Conservation (phyloP, 208 protist species). For the Trichomonas tenax region DNA sequence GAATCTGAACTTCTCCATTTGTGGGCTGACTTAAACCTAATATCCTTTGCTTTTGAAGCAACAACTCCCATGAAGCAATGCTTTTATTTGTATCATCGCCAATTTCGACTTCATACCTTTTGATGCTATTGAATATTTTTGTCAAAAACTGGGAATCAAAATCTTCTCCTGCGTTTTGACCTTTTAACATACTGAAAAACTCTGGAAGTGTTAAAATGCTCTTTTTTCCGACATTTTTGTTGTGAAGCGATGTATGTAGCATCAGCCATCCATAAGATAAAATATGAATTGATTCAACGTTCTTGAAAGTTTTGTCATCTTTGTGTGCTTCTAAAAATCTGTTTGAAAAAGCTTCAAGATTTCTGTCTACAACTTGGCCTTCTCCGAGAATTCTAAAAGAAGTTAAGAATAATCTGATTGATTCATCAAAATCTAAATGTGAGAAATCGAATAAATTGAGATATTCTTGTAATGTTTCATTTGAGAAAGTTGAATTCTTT, state of each 20-base stretch:
- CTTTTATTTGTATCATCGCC: neutral
- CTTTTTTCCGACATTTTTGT: neutral
- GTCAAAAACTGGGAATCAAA: slow-evolving; percentile 1
- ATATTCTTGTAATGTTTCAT: neutral
- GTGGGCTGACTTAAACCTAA: neutral
- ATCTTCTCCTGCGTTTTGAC: slow-evolving; percentile 1
- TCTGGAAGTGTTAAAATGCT: neutral
- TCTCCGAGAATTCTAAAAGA: slow-evolving; percentile 1
- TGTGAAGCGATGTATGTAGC: neutral
- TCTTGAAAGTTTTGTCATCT: neutral
- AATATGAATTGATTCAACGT: neutral
- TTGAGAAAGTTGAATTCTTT: neutral
- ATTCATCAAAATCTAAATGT: neutral
- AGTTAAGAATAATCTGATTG: neutral
- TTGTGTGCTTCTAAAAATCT: neutral
- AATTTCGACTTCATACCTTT: neutral
- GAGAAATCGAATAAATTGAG: slow-evolving; percentile 1
- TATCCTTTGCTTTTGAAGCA: neutral
- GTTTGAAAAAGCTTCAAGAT: neutral
- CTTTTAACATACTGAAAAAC: neutral
- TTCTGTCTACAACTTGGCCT: neutral
- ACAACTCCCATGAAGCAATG: neutral
- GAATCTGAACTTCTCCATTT: neutral
- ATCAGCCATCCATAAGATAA: neutral
- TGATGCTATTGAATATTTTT: neutral